Conservation (phyloP, 768 basidiomycete genomes). For the Pleurotus pulmonarius region DNA sequence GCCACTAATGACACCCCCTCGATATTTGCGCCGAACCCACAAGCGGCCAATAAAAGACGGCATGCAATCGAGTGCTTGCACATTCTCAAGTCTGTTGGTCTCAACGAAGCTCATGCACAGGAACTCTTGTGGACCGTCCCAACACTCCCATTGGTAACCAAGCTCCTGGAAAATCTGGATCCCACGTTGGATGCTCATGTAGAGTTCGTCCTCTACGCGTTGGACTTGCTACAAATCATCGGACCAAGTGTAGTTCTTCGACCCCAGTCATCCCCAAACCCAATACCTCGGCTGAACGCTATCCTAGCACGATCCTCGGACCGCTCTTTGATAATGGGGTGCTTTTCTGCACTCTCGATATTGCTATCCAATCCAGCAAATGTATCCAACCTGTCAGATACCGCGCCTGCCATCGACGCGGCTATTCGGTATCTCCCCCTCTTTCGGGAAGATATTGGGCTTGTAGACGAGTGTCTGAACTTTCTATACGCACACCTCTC, state of each 20-base stretch:
- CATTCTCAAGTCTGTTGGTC: slow-evolving; percentile 81
- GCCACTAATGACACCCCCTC: slow-evolving; percentile 32
- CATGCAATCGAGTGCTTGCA: slow-evolving; percentile 86
- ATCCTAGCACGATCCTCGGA: slow-evolving; percentile 61
- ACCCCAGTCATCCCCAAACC: slow-evolving; percentile 30
- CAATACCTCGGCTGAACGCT: slow-evolving; percentile 52
- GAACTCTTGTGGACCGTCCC: slow-evolving; percentile 57
- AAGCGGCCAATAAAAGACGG: slow-evolving; percentile 51
- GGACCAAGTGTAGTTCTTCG: slow-evolving; percentile 39
- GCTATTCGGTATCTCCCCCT: slow-evolving; percentile 73
- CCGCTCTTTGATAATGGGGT: slow-evolving; percentile 69
- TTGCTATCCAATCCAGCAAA: slow-evolving; percentile 64
- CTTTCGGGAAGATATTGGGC: slow-evolving; percentile 54
- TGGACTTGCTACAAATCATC: slow-evolving; percentile 70
- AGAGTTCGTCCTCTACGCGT: slow-evolving; percentile 68
- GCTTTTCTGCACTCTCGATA: slow-evolving; percentile 56
- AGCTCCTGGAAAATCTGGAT: slow-evolving; percentile 60
- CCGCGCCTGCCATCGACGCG: slow-evolving; percentile 58
- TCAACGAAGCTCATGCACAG: slow-evolving; percentile 61
- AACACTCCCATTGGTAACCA: slow-evolving; percentile 63
- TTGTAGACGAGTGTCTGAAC: slow-evolving; percentile 70
- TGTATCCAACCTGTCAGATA: slow-evolving; percentile 42
- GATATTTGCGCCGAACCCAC: slow-evolving; percentile 56
- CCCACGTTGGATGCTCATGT: slow-evolving; percentile 59
- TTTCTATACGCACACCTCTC: slow-evolving; percentile 76